A percentile compares a stretch with the other conserved stretches of the same genome.
These are phyloP conservation scores for Aspergillus ochraceoroseus DNA, from an alignment of 2,329 filamentous ascomycete species.

Conservation along the genomic window DNA sequence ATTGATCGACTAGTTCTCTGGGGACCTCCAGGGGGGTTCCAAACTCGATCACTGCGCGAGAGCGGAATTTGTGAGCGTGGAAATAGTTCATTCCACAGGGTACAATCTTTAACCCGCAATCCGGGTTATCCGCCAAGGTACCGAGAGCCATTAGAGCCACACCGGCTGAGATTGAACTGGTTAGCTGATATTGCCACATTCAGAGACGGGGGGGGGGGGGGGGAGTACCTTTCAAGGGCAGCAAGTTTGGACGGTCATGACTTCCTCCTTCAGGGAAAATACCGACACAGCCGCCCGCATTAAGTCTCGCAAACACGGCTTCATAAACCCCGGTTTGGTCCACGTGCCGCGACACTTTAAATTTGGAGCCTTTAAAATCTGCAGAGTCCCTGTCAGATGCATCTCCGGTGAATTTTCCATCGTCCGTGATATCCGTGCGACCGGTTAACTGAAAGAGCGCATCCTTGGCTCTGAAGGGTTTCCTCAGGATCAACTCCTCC, in stretches of 20 bases:
- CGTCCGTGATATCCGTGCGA: conserved; percentile 63
- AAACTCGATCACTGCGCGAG: conserved; percentile 91
- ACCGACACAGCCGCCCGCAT: conserved; percentile 79
- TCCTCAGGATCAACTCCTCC: conserved; percentile 80
- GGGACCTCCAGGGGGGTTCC: conserved; percentile 84
- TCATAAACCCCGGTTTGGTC: conserved; percentile 93
- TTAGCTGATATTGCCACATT: conserved; percentile 13
- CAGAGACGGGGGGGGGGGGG: conserved; percentile 2
- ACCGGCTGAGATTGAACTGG: conserved; percentile 59
- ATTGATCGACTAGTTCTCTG: conserved; percentile 74
- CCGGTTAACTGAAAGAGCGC: conserved; percentile 78
- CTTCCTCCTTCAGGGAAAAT: conserved; percentile 97
- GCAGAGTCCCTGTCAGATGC: conserved; percentile 50
- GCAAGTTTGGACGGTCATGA: conserved; percentile 84
- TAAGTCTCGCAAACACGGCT: conserved; percentile 79
- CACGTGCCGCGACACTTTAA: conserved; percentile 85
- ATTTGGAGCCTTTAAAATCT: conserved; percentile 71
- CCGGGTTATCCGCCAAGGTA: conserved; percentile 74
- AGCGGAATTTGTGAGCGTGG: conserved; percentile 96
- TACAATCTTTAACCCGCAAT: conserved; percentile 88
- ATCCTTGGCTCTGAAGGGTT: conserved; percentile 72
- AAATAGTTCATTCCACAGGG: conserved; percentile 99
- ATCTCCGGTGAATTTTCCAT: conserved; percentile 57
- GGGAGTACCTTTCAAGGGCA: conserved; percentile 69
- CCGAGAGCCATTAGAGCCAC: conserved; percentile 97